Evolutionary conservation across 78 protist species (phyloP), one percentile per base, ranked within the genome.

Genomic region (Dictyostelium purpureum): DNA sequence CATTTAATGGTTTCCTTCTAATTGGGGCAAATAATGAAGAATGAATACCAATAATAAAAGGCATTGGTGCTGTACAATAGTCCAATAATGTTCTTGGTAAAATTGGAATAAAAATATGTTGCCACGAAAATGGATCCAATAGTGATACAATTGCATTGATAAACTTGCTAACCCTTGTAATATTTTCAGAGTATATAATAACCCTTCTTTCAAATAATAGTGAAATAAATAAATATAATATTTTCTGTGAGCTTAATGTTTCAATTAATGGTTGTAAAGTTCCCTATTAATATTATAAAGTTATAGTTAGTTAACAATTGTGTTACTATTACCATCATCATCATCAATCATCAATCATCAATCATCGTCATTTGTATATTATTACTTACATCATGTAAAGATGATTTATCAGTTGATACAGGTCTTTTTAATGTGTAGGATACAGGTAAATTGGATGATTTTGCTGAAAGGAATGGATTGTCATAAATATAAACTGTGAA

Each of bases 11-110:
- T 56, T 81, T 73, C 26, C 83, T 78, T 51, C 82, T 40, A 47
- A 90, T 79, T 61, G 83, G 57, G 47, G 90, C 81, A 26, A 81
- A 90, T 31, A 81, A 57, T 63, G 94, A 90, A 31, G 88, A 81
- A 47, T 90, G 94, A n/a, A 90, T 76, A 69, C 94, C 94, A 74
- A 90, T 90, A 37, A 91, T 69, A 63, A 79, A 91, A 40, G 95
- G 95, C 82, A 91, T 79, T 38, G 95, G 95, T 49, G 95, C 88
- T n/a, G 85, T 79, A 49, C 79, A 66, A 54, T 79, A 91, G 74
- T 91, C 95, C 56, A 91, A 47, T 19, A 91, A 74, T 28, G 90
- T 51, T 45, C 90, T 66, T 28, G 95, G 95, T 43, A 91, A 75
- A 35, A 91, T 79, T n/a, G 95, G 95, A 14, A 91, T 79, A 45